Percentiles rank a stretch among this genome's conserved stretches.
phyloP scores from a whole-genome alignment of 2,329 filamentous ascomycete species.

The Ceratocystis variospora region DNA sequence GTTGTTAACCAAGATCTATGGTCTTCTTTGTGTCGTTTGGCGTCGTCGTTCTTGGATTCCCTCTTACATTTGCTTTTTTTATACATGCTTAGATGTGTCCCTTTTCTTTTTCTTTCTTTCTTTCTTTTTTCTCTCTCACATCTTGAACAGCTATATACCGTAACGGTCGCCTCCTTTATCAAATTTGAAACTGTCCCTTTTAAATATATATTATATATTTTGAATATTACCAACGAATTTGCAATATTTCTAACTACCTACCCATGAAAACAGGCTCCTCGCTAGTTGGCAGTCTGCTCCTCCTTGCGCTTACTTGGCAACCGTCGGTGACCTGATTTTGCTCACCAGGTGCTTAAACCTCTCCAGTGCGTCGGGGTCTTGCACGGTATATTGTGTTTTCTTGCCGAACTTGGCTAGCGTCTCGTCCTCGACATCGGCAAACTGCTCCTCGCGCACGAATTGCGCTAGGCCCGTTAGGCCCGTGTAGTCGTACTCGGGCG shows the following conservation, averaged over 20 bases:
- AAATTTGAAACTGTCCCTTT: no score
- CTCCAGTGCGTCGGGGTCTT: conserved; percentile 2
- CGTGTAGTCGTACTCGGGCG: conserved; percentile 25
- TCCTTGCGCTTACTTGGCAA: not conserved
- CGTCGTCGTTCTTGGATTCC: no score
- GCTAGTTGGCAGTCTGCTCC: not conserved
- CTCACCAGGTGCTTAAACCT: not conserved
- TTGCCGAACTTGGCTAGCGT: conserved; percentile 4
- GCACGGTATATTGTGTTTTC: conserved; percentile 2
- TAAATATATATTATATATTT: no score
- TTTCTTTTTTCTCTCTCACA: not conserved
- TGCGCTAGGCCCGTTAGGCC: conserved; percentile 23
- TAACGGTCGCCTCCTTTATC: no score
- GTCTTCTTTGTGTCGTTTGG: no score
- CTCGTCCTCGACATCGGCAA: conserved; percentile 17
- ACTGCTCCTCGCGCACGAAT: conserved; percentile 21
- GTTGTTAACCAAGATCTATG: no score
- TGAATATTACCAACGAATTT: not conserved
- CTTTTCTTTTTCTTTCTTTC: not conserved
- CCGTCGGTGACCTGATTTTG: not conserved
- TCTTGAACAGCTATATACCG: not conserved
- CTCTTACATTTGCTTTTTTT: not conserved
- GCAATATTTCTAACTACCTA: not conserved
- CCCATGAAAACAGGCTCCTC: not conserved
- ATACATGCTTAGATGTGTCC: not conserved